phyloP scores from a whole-genome alignment of 805 yeast genomes.

The Cyberlindnera sargentensis region DNA sequence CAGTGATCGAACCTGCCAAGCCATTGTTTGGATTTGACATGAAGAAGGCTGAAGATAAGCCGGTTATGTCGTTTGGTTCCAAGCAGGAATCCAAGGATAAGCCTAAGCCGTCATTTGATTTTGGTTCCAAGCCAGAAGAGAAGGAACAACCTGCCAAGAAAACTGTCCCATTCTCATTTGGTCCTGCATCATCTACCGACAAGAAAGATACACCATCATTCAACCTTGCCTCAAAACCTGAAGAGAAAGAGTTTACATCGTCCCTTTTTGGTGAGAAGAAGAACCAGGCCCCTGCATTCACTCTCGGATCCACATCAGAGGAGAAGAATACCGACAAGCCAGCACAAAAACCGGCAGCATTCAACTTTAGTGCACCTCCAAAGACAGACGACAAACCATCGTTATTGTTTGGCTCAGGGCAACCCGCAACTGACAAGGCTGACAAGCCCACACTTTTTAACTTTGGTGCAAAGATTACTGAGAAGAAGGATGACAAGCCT shows the following conservation, averaged over 20 bases:
- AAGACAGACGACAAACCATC: too few species aligned
- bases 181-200: too few species aligned
- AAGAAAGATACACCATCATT: neutral
- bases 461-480: constrained; percentile 1
- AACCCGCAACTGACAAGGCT: constrained; percentile 1
- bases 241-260: neutral
- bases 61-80: constrained; percentile 7
- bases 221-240: constrained; percentile 5
- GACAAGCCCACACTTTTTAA: constrained; percentile 7
- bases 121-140: too few species aligned
- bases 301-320: too few species aligned
- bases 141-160: too few species aligned
- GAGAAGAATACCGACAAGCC: too few species aligned
- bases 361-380: neutral
- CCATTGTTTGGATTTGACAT: neutral
- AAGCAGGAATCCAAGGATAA: constrained; percentile 1
- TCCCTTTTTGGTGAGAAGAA: constrained; percentile 1
- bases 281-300: too few species aligned
- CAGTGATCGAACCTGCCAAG: neutral
- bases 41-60: neutral
- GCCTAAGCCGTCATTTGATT: neutral
- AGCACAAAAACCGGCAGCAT: neutral
- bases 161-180: too few species aligned
- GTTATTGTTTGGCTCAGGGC: too few species aligned
- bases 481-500: too few species aligned